Base-by-base conservation (phyloP, 805 yeast genomes). In the Dipodascopsis uninucleata region DNA sequence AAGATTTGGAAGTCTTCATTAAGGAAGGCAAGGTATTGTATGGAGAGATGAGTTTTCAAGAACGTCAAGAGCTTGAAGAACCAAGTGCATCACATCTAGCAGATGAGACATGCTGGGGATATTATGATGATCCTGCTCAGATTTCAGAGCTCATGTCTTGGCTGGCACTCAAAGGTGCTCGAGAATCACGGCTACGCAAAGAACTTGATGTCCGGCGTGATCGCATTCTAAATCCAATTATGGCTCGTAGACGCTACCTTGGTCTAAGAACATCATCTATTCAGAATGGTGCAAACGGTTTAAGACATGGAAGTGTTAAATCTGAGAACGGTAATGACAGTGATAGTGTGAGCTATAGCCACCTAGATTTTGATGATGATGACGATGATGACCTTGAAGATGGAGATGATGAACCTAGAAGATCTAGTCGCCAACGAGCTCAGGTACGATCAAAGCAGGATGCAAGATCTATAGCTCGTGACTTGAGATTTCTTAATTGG, bases 151-250 rank as follows among this genome's bases (percentile, higher is more conserved):
- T 89, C 21, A 46, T 81, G 6, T 61, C 65, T n/a, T 82, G 90
- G 86, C 67, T 88, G 39, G 80, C 82, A 55, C 79, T 77, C 3
- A 78, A 81, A 74, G 96, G 96, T 2, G 69, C 67, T 40, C 68
- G 95, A 36, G 97, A 88, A 59, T 71, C 78, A 14, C 71, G 67
- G 28, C 70, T 89, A 36, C 67, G 77, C 31, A 82, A 81, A 55
- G 94, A 84, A 56, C 61, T 85, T 33, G 60, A 65, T 5, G 63
- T 66, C 3, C 71, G 79, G 20, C 73, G 75, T 51, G 82, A 76
- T 8, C 72, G 75, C 14, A 71, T 84, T 20, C 60, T 61, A 26
- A 64, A 71, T 9, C 76, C 87, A 55, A 76, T 85, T 54, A 68
- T 62, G 8, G 74, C 85, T 1, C 72, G 95, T 47, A 68, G 75